Conservation (phyloP, 1,284 basidiomycete genomes). For the Malassezia brasiliensis region DNA sequence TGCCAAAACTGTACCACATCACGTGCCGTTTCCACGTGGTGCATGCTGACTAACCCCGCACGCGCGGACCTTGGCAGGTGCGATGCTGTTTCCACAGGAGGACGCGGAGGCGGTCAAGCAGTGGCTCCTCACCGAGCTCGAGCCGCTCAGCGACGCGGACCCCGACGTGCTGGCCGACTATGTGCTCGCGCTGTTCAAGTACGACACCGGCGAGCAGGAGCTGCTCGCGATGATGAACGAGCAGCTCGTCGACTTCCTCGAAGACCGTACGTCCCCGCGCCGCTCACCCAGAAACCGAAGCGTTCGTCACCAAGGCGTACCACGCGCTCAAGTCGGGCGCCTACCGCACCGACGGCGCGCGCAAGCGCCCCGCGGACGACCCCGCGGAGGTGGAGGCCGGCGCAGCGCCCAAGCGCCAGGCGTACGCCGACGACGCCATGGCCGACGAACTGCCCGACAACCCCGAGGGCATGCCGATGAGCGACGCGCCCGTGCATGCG, state of each 20-base stretch:
- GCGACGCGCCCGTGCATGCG: slow-evolving; percentile 2
- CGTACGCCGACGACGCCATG: slow-evolving; percentile 4
- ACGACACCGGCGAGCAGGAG: slow-evolving; percentile 71
- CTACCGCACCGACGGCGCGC: slow-evolving; percentile 16
- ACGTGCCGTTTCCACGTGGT: slow-evolving; percentile 1
- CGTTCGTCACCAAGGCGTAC: slow-evolving; percentile 76
- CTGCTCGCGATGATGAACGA: slow-evolving; percentile 66
- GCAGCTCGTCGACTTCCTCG: slow-evolving; percentile 83
- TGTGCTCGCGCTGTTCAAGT: slow-evolving; percentile 83
- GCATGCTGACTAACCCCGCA: slow-evolving; percentile 5
- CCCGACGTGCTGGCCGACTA: slow-evolving; percentile 87
- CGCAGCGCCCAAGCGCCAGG: slow-evolving; percentile 9
- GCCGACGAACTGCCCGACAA: slow-evolving; percentile 5
- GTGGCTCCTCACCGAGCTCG: slow-evolving; percentile 16
- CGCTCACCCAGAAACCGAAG: slow-evolving; percentile 49
- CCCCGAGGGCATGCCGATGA: slow-evolving; percentile 6
- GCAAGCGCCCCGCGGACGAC: slow-evolving; percentile 10
- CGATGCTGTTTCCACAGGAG: slow-evolving; percentile 20
- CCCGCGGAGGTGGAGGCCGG: neutral
- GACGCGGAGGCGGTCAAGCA: slow-evolving; percentile 12
- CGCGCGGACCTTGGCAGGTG: neutral
- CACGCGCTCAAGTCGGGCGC: slow-evolving; percentile 53
- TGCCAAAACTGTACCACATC: slow-evolving; percentile 10
- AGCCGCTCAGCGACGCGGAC: slow-evolving; percentile 69
- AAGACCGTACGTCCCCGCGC: slow-evolving; percentile 57